Evolutionary conservation across 1,284 basidiomycete species (phyloP).

Genomic region (Meripilus lineatus): DNA sequence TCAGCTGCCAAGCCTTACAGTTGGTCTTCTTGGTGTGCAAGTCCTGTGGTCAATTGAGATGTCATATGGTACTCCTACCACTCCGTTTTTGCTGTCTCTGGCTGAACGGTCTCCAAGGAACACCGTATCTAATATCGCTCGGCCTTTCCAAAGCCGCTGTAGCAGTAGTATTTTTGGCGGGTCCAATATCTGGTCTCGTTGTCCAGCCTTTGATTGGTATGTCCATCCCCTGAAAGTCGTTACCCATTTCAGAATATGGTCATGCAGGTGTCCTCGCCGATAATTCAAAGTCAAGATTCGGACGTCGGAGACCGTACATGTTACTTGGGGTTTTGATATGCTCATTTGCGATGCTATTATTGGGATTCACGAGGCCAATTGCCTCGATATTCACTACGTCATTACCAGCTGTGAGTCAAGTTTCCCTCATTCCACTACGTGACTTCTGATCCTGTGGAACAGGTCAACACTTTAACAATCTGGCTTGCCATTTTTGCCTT

Average conservation of each 20-base stretch:
- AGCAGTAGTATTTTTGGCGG: slow-evolving; percentile 91
- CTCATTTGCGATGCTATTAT: slow-evolving; percentile 69
- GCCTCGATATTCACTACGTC: slow-evolving; percentile 53
- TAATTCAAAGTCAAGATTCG: slow-evolving; percentile 80
- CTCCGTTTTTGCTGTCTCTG: not conserved
- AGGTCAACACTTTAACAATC: slow-evolving; percentile 68
- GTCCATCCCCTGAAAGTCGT: slow-evolving; percentile 6
- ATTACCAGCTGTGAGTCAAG: slow-evolving; percentile 31
- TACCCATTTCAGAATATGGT: not conserved
- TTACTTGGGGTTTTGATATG: slow-evolving; percentile 66
- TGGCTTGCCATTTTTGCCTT: slow-evolving; percentile 82
- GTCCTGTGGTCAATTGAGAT: slow-evolving; percentile 91
- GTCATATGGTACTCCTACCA: slow-evolving; percentile 64
- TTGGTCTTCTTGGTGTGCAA: slow-evolving; percentile 79
- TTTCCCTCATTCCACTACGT: not conserved
- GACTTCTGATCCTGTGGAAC: not conserved
- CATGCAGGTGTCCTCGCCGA: slow-evolving; percentile 75
- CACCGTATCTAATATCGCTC: slow-evolving; percentile 88
- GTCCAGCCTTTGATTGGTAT: slow-evolving; percentile 86
- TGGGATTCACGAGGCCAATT: slow-evolving; percentile 81
- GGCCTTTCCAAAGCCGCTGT: slow-evolving; percentile 86
- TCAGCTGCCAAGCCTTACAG: slow-evolving; percentile 66
- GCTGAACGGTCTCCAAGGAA: slow-evolving; percentile 38
- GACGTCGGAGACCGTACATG: slow-evolving; percentile 86
- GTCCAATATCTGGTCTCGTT: slow-evolving; percentile 86